Evolutionary conservation across 2,329 filamentous ascomycete species (phyloP).

Genomic region (Claviceps digitariae): DNA sequence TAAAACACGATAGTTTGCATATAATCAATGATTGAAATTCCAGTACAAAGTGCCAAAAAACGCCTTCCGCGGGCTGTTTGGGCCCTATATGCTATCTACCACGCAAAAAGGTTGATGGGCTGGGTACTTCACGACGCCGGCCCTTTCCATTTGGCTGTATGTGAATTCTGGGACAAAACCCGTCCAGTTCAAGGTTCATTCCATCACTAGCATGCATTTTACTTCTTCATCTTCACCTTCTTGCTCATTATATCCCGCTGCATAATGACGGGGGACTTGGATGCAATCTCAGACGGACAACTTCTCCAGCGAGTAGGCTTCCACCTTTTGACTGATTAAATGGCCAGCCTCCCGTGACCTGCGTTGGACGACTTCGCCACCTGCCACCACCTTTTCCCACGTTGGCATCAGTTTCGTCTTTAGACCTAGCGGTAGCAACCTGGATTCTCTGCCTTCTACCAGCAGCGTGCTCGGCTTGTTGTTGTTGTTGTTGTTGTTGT

Average conservation of each 20-base stretch:
- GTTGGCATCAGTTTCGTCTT: slow-evolving; percentile 42
- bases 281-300: slow-evolving; percentile 44
- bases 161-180: background rate
- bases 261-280: background rate
- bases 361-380: slow-evolving; percentile 57
- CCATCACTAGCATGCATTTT: background rate
- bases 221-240: background rate
- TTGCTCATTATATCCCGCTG: background rate
- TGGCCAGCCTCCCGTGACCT: slow-evolving; percentile 62
- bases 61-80: background rate
- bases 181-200: background rate
- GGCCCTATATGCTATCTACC: background rate
- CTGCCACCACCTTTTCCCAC: slow-evolving; percentile 46
- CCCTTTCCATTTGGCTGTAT: background rate
- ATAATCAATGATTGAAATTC: background rate
- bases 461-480: slow-evolving; percentile 30
- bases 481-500: slow-evolving; percentile 9
- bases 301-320: slow-evolving; percentile 71
- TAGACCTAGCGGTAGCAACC: slow-evolving; percentile 58
- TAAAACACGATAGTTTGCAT: too few species aligned
- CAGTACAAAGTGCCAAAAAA: background rate
- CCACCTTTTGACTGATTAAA: slow-evolving; percentile 65
- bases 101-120: background rate
- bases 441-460: slow-evolving; percentile 30
- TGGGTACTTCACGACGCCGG: background rate